phyloP scores from a whole-genome alignment of 768 basidiomycete species.

The Phallus indusiatus region DNA sequence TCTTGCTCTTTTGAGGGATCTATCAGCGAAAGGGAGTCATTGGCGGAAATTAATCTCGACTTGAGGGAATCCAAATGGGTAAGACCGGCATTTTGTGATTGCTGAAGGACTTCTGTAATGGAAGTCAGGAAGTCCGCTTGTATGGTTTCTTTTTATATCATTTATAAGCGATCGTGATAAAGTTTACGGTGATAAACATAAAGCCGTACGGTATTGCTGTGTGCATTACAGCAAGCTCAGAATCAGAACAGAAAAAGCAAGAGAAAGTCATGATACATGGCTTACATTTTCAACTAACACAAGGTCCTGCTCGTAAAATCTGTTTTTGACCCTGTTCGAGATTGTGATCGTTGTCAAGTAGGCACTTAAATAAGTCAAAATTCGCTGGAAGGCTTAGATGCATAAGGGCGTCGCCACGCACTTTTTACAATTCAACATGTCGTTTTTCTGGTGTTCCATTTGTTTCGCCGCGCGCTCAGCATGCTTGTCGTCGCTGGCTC shows the following conservation, averaged over 20 bases:
- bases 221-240: slow-evolving; percentile 12
- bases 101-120: slow-evolving; percentile 44
- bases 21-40: slow-evolving; percentile 40
- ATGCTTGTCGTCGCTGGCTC: slow-evolving; percentile 64
- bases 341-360: slow-evolving; percentile 64
- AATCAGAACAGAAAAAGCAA: slow-evolving; percentile 7
- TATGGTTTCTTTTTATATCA: slow-evolving; percentile 50
- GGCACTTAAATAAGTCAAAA: slow-evolving; percentile 28
- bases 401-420: slow-evolving; percentile 19
- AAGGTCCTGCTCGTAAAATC: slow-evolving; percentile 63
- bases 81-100: slow-evolving; percentile 50
- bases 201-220: slow-evolving; percentile 61
- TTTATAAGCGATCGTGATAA: not conserved
- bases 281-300: slow-evolving; percentile 65
- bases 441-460: slow-evolving; percentile 62
- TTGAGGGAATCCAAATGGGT: slow-evolving; percentile 53
- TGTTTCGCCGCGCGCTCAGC: slow-evolving; percentile 66
- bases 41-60: slow-evolving; percentile 35
- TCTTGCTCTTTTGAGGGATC: slow-evolving; percentile 54
- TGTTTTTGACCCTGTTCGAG: slow-evolving; percentile 59
- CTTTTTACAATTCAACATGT: slow-evolving; percentile 83
- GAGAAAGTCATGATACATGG: slow-evolving; percentile 11
- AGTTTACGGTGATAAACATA: not conserved
- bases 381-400: not conserved
- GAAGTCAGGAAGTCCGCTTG: slow-evolving; percentile 54